Conservation (phyloP, 495 filamentous ascomycete genomes). For the Neurospora sp. region DNA sequence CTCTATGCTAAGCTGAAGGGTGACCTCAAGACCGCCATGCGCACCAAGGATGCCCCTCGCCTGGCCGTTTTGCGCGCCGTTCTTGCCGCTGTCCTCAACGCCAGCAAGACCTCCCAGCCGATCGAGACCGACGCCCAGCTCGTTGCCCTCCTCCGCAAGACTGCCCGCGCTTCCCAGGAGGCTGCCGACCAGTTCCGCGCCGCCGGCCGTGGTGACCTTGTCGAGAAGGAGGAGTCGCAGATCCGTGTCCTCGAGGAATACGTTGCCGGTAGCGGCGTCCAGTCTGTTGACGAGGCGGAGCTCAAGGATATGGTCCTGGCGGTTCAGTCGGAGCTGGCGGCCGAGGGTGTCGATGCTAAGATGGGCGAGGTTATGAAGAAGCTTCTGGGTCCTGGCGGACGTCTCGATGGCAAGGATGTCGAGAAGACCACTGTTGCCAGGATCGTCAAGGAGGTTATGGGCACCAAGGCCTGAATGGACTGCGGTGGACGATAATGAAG, state of each 20-base stretch:
- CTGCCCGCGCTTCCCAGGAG: constrained; percentile 25
- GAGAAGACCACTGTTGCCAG: constrained; percentile 23
- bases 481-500: not conserved
- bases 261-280: constrained; percentile 30
- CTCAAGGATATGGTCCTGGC: constrained; percentile 26
- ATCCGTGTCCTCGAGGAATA: constrained; percentile 40
- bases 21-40: constrained; percentile 53
- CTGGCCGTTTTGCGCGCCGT: constrained; percentile 46
- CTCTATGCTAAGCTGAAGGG: constrained; percentile 37
- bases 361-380: constrained; percentile 29
- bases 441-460: constrained; percentile 22
- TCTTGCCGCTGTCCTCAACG: constrained; percentile 43
- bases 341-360: constrained; percentile 14
- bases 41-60: constrained; percentile 43
- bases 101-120: constrained; percentile 44
- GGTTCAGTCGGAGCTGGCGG: constrained; percentile 24
- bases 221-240: constrained; percentile 43
- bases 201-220: constrained; percentile 44
- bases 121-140: constrained; percentile 47
- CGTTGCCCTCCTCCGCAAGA: constrained; percentile 41
- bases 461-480: not conserved
- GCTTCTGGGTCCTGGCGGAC: constrained; percentile 23
- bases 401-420: constrained; percentile 27
- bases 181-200: constrained; percentile 36
- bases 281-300: constrained; percentile 29